These are phyloP conservation scores for Kodamaea ohmeri DNA, from an alignment of 1,139 yeast genomes.

Conservation along the genomic window DNA sequence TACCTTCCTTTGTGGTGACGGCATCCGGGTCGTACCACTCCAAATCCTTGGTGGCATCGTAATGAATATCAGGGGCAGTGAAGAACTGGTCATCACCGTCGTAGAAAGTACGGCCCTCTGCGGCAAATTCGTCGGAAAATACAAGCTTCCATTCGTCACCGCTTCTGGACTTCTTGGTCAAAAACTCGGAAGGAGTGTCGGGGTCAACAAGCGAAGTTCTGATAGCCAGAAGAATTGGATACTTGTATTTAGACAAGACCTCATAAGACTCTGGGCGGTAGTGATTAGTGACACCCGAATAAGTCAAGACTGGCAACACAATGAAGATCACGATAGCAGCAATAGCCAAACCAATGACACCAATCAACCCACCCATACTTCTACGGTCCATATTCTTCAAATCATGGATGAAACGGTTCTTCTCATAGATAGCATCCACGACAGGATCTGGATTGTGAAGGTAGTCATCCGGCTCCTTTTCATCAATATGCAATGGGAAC, in stretches of 20 bases:
- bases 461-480: slow-evolving; percentile 89
- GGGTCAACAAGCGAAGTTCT: slow-evolving; percentile 67
- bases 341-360: slow-evolving; percentile 52
- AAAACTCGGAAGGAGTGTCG: slow-evolving; percentile 67
- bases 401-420: slow-evolving; percentile 57
- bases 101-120: slow-evolving; percentile 79
- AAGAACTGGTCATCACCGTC: slow-evolving; percentile 84
- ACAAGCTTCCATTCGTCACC: slow-evolving; percentile 71
- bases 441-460: slow-evolving; percentile 92
- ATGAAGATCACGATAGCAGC: slow-evolving; percentile 69
- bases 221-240: slow-evolving; percentile 60
- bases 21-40: slow-evolving; percentile 94
- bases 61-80: slow-evolving; percentile 71
- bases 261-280: slow-evolving; percentile 35
- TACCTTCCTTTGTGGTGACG: slow-evolving; percentile 62
- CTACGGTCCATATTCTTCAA: slow-evolving; percentile 58
- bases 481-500: slow-evolving; percentile 83
- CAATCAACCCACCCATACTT: slow-evolving; percentile 57
- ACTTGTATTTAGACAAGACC: slow-evolving; percentile 53
- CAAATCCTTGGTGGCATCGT: slow-evolving; percentile 76
- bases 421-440: slow-evolving; percentile 76
- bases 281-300: slow-evolving; percentile 55
- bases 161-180: slow-evolving; percentile 40
- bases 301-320: slow-evolving; percentile 71
- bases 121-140: slow-evolving; percentile 81